Percentiles rank a stretch among this genome's conserved stretches.
Conservation (phyloP, 257 asterid species). For the Solanum chaucha region DNA sequence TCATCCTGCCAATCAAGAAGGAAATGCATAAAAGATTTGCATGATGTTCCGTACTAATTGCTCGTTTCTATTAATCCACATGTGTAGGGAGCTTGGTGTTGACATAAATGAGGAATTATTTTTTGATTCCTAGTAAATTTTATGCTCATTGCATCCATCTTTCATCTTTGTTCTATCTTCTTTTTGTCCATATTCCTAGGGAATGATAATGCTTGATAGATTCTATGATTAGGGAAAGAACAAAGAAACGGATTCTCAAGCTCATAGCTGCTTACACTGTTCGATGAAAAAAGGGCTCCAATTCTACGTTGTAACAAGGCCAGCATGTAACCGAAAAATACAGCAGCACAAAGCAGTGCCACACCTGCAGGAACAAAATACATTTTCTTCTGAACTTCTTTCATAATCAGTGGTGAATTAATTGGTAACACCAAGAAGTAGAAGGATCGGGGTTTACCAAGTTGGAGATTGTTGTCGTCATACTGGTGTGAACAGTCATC, state of each 20-base stretch:
- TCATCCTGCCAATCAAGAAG: slow-evolving; percentile 5
- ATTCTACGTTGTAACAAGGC: slow-evolving; percentile 73
- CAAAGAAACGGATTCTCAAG: background rate
- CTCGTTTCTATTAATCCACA: background rate
- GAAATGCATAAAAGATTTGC: background rate
- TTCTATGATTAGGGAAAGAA: background rate
- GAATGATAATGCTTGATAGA: background rate
- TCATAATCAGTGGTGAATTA: background rate
- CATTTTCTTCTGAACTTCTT: background rate
- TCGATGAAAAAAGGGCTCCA: slow-evolving; percentile 32
- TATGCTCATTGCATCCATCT: background rate
- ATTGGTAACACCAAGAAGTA: background rate
- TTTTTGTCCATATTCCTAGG: background rate
- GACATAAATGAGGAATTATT: background rate
- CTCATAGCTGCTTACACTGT: slow-evolving; percentile 31
- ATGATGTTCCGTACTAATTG: background rate
- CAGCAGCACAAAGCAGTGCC: slow-evolving; percentile 73
- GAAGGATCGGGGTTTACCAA: slow-evolving; percentile 30
- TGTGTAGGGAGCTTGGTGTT: background rate
- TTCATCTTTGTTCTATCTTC: background rate
- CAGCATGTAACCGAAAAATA: slow-evolving; percentile 80
- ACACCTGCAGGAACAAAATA: slow-evolving; percentile 36
- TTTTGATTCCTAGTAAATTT: background rate
- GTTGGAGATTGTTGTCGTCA: slow-evolving; percentile 49
- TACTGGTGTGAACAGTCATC: slow-evolving; percentile 57